Evolutionary conservation across 192 early-diverging fungal species (phyloP), one percentile per base, ranked within the genome.

Genomic region (Helicostylum pulchrum): DNA sequence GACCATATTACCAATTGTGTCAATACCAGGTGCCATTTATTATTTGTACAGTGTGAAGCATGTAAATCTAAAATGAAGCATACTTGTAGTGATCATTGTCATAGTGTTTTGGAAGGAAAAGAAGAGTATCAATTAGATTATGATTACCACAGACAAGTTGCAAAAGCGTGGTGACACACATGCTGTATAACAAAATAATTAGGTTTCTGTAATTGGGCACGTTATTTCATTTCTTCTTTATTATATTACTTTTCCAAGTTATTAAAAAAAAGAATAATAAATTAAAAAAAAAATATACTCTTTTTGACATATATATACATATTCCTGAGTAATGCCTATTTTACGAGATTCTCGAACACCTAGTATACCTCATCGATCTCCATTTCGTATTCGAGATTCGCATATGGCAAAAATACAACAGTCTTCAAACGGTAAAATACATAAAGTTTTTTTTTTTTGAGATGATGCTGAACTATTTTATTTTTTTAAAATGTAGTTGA

Each of bases 1-100:
- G 87, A 88, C 36, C 59, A 52, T 2, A 80, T 86, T 49, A 84
- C 81, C 8, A 91, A 91, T 50, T 91, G 90, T 59, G 75, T 78
- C 23, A 88, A 91, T 62, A 75, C 53, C 15, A 71, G 73, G 20
- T 91, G 90, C 62, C 86, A 91, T 57, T 53, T 89, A 50, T 75
- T 91, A 56, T 88, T 88, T 65, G 83, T 90, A 39, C 86, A 88
- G 50, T 91, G 90, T 60, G 66, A 78, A 0, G 42, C 70, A 7
- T 91, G 90, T 62, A 68, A 62, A 49, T 46, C 46, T 34, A 71
- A 68, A 49, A 66, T 73, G 32, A 63, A 73, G 15, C 61, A 71
- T 6, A 80, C 80, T 1, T 84, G 82, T 44, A 74, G 70, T n/a
- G 45, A 62, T 4, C 62, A 64, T 15, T 84, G 82, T 48, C 64